These are phyloP conservation scores for Blastobotrys parvus DNA, from an alignment of 805 yeast species.

Conservation along the genomic window DNA sequence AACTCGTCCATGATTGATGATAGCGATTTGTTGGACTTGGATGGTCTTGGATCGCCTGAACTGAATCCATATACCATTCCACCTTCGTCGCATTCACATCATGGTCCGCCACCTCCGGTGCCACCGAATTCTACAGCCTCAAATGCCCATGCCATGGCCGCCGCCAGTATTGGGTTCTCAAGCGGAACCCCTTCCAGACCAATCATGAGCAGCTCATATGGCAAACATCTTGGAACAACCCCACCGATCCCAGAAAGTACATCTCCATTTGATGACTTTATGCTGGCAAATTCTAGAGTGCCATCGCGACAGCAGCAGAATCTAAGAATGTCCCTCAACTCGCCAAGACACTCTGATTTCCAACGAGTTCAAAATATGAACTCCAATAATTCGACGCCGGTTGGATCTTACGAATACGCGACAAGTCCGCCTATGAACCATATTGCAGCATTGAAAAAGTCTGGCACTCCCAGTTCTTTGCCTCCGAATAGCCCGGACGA, in stretches of 20 bases:
- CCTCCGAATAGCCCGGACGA: constrained; percentile 10
- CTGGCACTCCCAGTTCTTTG: constrained; percentile 5
- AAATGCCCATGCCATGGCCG: constrained; percentile 10
- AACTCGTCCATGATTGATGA: constrained; percentile 17
- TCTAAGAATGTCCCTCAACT: constrained; percentile 2
- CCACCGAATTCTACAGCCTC: constrained; percentile 4
- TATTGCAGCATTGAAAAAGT: neutral
- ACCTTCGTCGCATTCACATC: neutral
- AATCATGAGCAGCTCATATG: constrained; percentile 1
- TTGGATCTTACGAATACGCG: neutral
- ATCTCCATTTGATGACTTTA: constrained; percentile 25
- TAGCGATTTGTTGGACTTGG: constrained; percentile 21
- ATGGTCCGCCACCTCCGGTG: constrained; percentile 5
- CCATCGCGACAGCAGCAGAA: constrained; percentile 5
- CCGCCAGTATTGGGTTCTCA: constrained; percentile 11
- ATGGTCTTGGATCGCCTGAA: constrained; percentile 14
- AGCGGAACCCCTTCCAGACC: constrained; percentile 4
- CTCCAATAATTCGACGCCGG: neutral
- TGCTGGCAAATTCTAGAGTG: constrained; percentile 7
- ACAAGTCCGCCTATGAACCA: constrained; percentile 1
- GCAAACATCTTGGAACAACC: constrained; percentile 13
- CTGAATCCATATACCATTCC: constrained; percentile 6
- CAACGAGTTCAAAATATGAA: neutral
- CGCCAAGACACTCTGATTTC: constrained; percentile 7
- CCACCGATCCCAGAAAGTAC: constrained; percentile 22